Base-by-base conservation (phyloP, 305 asterid genomes). In the Petunia hybrid region DNA sequence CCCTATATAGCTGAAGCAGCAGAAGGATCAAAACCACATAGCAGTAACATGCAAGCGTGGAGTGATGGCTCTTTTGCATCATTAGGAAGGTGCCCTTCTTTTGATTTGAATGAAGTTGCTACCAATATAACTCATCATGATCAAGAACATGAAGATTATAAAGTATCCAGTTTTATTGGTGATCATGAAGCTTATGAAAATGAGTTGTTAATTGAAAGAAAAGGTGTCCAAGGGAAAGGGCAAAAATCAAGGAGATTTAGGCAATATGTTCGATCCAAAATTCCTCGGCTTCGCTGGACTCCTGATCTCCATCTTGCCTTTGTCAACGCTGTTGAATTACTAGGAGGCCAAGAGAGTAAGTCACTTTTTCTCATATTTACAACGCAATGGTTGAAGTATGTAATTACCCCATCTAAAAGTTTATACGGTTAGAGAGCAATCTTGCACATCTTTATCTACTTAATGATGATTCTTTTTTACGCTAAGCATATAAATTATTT, bases 261-360 rank as follows among this genome's bases (percentile, higher is more conserved):
- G 60, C 60, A 46, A 48, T 71, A 71, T 71, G 42, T 46, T 71
- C 61, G 77, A 46, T 69, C 76, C 1, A 69, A 69, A 40, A 42
- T 40, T 46, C 76, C 76, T 69, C 53, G 57, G 76, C 76, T 69
- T 69, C 76, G 76, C 2, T 69, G 76, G 76, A 70, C 77, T 70
- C 40, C 56, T 70, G 77, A 70, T 13, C 77, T 71, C 39, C 75
- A 67, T 16, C 8, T 39, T 42, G 46, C 75, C 46, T 67, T 67
- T 13, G 36, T 67, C 8, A 42, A 46, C 22, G 77, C 61, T 4
- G 16, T 71, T 40, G 77, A 71, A 45, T 45, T 8, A 38, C 77
- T 71, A 5, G 77, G 77, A 12, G 77, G 77, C 35, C 14, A 71
- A 71, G 77, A 71, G 51, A 43, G 77, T 69, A 69, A 14, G 77